Evolutionary conservation across 345 rosid species (phyloP), one percentile per base, ranked within the genome.

Genomic region (Populus davidiana): DNA sequence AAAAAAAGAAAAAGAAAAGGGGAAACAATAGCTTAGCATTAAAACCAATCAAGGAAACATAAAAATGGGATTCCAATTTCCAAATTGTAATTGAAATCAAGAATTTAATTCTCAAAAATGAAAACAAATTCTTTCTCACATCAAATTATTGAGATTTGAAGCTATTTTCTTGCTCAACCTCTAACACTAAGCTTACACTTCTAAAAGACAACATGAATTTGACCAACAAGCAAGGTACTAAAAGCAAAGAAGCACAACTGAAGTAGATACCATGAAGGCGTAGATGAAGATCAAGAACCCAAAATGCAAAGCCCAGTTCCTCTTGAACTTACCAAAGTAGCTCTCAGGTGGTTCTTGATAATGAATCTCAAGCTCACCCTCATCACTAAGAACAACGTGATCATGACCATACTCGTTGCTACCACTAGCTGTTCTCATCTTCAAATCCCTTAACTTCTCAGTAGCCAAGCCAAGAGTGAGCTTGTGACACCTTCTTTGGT

Each of bases 401-500:
- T 35, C 85, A 0, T 82, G 82, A 0, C 83, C 84, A 68, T 76
- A 81, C 80, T 85, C 93, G 1, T 90, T 85, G 5, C 79, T 83
- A 0, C 77, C 76, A 11, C 29, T 23, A 21, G 38, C 82, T 68
- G 86, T 69, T 73, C 97, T 82, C 69, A 85, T 80, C 86, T 89
- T 93, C 82, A 96, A 82, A 77, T 90, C 94, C 70, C 98, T 84
- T n/a, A 92, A 89, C 86, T 90, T 91, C 81, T 96, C 97, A 1
- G 96, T 93, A 35, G 99, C 99, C 70, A 93, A 74, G 8, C 94
- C 97, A 4, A 96, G 91, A 0, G 99, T 96, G 72, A 96, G 94
- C 88, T 96, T 96, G 82, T 96, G 99, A 81, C 97, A 96, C 75
- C 96, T 81, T n/a, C 99, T 81, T 88, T 96, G 95, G 89, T 96